Base-by-base conservation (phyloP, 2,329 filamentous ascomycete genomes). In the Pseudohalonectria lignicola region DNA sequence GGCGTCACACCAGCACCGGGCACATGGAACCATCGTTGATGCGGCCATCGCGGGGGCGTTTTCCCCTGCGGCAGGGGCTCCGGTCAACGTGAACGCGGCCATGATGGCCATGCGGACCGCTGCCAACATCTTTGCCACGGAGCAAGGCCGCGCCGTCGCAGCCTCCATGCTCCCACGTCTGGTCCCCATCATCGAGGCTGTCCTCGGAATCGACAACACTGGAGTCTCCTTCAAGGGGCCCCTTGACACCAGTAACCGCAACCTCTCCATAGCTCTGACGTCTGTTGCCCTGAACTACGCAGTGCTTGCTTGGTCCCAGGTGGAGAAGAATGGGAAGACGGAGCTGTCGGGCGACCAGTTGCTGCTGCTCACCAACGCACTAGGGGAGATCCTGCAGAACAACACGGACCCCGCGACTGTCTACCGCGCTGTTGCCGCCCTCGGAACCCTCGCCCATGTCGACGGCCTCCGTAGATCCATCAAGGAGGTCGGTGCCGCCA, bases 21-120 rank as follows among this genome's bases (percentile, higher is more conserved):
- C 19, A 11, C 30, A 32, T 5, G 29, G 29, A 5, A 26, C 30
- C 21, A 26, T 32, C 17, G 17, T 38, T 5, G 36, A 33, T 13
- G 29, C 30, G 2, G 23, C 31, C 8, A 9, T 38, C 18, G 11
- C 29, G 5, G 30, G 29, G 11, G 36, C 36, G 9, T 38, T 38
- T 9, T 29, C 26, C 29, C 9, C 30, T 10, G 29, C 36, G 3
- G 31, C 29, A 2, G 36, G 36, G 19, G 36, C 36, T 10, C 55
- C 54, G 31, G 48, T 61, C 28, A 42, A 67, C 44, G 45, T 57
- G 45, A 43, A 60, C 55, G 31, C 74, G 60, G 44, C 56, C 40
- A 94, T 96, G 81, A 83, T 98, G 67, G 79, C 82, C 0, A 68
- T 86, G 11, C 82, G 92, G 4, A 75, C 81, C 12, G 69, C 96